Base-by-base conservation (phyloP, 139 green algal species). In the Diplosphaera chodatii region DNA sequence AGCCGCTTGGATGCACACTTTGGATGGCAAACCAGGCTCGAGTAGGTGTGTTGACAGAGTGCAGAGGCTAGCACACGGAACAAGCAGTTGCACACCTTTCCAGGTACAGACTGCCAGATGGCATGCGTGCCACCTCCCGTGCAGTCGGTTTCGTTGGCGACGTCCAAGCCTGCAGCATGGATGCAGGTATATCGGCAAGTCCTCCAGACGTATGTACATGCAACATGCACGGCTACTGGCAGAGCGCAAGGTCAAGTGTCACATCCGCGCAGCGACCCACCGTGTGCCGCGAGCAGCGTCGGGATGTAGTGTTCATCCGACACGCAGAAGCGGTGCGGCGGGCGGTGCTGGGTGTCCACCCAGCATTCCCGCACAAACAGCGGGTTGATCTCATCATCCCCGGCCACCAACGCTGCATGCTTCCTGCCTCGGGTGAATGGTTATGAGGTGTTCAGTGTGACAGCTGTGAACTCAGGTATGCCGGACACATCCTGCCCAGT, bases 231-330 rank as follows among this genome's bases (percentile, higher is more conserved):
- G n/a, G n/a, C n/a, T n/a, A n/a, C n/a, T n/a, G n/a, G n/a, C n/a
- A n/a, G n/a, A n/a, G n/a, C n/a, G n/a, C n/a, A n/a, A n/a, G n/a
- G n/a, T n/a, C n/a, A n/a, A n/a, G n/a, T n/a, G n/a, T n/a, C n/a
- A n/a, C n/a, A n/a, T n/a, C n/a, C 37, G 37, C 10, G 37, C 37
- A 48, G 37, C 37, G 37, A n/a, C n/a, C n/a, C 48, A 59, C 73
- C 64, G 18, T 69, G 32, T 2, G 55, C 30, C 5, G 73, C 77
- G 55, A 82, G 69, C 55, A 82, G 77, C 21, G 77, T 82, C 27
- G 77, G 77, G 31, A 82, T 67, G 77, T 82, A 82, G 77, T 82
- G 77, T 66, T 82, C 77, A 32, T 82, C 77, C 21, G 56, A 62
- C 22, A 76, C 59, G 40, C 77, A 82, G 64, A 70, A 76, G 70